Percentiles rank a stretch among this genome's conserved stretches.
Conservation (phyloP, 2,329 filamentous ascomycete genomes). For the Hypoxylon sp. region DNA sequence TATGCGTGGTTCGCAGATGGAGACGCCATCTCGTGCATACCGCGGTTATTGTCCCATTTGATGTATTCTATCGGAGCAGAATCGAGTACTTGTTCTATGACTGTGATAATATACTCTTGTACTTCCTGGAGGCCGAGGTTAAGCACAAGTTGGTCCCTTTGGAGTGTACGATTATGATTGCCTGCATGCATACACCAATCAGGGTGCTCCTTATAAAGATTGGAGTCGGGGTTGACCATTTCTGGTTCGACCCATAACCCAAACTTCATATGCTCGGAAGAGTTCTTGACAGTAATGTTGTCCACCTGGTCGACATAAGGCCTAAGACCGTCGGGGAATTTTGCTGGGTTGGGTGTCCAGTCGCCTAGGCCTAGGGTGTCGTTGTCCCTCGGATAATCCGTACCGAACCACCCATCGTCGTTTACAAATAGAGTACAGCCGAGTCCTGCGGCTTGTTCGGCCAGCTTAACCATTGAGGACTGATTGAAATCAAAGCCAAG, state of each 20-base stretch:
- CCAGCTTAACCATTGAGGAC: constrained; percentile 68
- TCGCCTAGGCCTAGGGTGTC: constrained; percentile 74
- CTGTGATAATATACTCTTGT: constrained; percentile 73
- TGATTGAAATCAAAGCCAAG: constrained; percentile 72
- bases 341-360: constrained; percentile 71
- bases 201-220: constrained; percentile 72
- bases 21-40: constrained; percentile 71
- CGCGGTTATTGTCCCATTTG: constrained; percentile 79
- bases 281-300: constrained; percentile 63
- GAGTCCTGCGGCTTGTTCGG: constrained; percentile 69
- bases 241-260: constrained; percentile 79
- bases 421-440: constrained; percentile 75
- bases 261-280: constrained; percentile 67
- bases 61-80: constrained; percentile 71
- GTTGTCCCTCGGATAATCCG: constrained; percentile 71
- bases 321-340: constrained; percentile 71
- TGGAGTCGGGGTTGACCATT: constrained; percentile 76
- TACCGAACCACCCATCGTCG: constrained; percentile 78
- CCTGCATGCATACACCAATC: constrained; percentile 75
- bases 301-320: constrained; percentile 68
- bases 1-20: constrained; percentile 71
- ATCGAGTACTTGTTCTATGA: constrained; percentile 68
- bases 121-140: constrained; percentile 74
- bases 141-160: constrained; percentile 72
- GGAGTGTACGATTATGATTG: constrained; percentile 68